Conservation (phyloP, 2,329 filamentous ascomycete genomes). For the Aureobasidium sp. region DNA sequence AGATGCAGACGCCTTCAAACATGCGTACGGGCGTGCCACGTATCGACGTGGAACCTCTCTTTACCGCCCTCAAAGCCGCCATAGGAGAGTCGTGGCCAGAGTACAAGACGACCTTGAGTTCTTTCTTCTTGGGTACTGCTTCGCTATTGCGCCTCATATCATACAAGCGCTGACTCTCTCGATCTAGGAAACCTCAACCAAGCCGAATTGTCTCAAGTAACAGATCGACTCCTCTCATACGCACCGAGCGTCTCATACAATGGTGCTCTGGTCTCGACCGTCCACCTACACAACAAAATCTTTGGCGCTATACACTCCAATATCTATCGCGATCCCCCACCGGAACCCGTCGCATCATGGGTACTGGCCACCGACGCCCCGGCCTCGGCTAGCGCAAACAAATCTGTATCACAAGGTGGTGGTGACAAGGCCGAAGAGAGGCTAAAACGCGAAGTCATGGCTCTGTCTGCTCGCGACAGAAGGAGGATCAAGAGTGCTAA, state of each 20-base stretch:
- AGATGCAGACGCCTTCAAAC: conserved; percentile 19
- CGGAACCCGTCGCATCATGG: conserved; percentile 52
- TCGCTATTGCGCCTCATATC: neutral
- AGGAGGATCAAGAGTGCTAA: conserved; percentile 36
- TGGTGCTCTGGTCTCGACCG: conserved; percentile 18
- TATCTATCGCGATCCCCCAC: conserved; percentile 49
- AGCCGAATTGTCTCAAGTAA: conserved; percentile 48
- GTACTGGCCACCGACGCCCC: conserved; percentile 65
- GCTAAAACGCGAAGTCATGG: conserved; percentile 56
- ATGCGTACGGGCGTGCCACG: conserved; percentile 42
- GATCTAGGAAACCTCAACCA: conserved; percentile 49
- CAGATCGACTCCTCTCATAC: conserved; percentile 46
- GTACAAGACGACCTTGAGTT: conserved; percentile 50
- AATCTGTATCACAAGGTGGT: conserved; percentile 23
- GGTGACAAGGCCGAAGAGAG: conserved; percentile 55
- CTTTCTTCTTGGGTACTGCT: conserved; percentile 47
- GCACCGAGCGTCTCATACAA: conserved; percentile 40
- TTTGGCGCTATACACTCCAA: conserved; percentile 52
- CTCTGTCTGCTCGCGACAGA: conserved; percentile 49
- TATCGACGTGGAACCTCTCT: conserved; percentile 54
- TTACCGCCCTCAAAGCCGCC: conserved; percentile 50
- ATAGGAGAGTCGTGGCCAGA: conserved; percentile 51
- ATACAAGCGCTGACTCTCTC: neutral
- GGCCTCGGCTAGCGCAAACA: conserved; percentile 50
- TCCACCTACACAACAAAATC: conserved; percentile 54